These are phyloP conservation scores for Pochonia chlamydosporia DNA, from an alignment of 2,329 filamentous ascomycete genomes.

Conservation along the genomic window DNA sequence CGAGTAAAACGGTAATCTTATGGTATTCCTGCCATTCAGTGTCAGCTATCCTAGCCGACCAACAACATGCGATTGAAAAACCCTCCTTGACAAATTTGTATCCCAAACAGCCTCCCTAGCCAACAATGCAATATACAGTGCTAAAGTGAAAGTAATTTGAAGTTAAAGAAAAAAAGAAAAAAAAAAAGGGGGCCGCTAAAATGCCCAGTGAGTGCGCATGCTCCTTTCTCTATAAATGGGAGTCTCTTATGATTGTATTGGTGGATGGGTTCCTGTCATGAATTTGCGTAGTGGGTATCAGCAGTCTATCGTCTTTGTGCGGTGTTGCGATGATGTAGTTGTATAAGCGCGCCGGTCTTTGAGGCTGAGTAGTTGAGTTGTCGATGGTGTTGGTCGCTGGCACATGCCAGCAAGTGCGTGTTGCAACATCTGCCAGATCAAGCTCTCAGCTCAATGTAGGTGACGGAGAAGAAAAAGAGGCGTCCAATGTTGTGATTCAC, in stretches of 20 bases:
- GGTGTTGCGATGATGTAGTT: background rate
- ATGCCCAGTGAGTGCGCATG: background rate
- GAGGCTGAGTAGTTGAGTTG: background rate
- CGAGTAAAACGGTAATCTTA: too few relatives aligned
- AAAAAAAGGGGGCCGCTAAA: background rate
- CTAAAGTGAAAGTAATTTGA: background rate
- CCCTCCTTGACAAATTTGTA: background rate
- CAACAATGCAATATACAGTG: background rate
- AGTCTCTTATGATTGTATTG: background rate
- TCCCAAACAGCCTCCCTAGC: too few relatives aligned
- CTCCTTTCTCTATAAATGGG: background rate
- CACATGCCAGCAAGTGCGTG: too few relatives aligned
- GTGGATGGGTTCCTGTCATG: background rate
- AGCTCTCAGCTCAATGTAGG: too few relatives aligned
- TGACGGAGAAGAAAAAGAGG: background rate
- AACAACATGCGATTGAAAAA: too few relatives aligned
- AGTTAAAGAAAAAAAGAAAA: background rate
- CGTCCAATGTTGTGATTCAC: too few relatives aligned
- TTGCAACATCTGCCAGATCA: too few relatives aligned
- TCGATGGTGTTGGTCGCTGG: background rate
- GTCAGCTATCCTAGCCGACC: background rate
- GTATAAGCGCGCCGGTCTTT: background rate
- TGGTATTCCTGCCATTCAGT: slow-evolving; percentile 13
- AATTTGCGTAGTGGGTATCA: background rate
- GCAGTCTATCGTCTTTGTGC: background rate